Conservation (phyloP, 2,329 filamentous ascomycete species). For the Gremmenia infestans region DNA sequence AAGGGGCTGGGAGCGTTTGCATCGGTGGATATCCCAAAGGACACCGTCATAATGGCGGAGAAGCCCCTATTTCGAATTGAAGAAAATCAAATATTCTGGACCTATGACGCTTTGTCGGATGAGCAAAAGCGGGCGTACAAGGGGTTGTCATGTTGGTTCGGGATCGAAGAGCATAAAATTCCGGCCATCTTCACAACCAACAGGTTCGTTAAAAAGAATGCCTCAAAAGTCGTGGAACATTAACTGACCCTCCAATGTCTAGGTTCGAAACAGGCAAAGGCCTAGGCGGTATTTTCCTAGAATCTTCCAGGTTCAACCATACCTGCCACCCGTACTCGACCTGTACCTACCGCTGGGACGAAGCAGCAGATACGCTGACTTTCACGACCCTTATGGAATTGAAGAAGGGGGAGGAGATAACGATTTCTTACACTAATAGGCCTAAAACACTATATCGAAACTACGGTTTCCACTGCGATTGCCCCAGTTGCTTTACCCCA, state of each 20-base stretch:
- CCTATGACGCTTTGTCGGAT: conserved; percentile 16
- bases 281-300: conserved; percentile 40
- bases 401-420: conserved; percentile 43
- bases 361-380: conserved; percentile 32
- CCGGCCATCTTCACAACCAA: conserved; percentile 29
- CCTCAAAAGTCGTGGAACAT: background rate
- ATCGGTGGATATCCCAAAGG: conserved; percentile 20
- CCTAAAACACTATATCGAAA: conserved; percentile 36
- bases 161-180: conserved; percentile 8
- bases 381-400: conserved; percentile 38
- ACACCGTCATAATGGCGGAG: conserved; percentile 24
- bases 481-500: conserved; percentile 38
- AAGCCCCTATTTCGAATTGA: conserved; percentile 22
- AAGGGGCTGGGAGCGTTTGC: conserved; percentile 30
- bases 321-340: conserved; percentile 43
- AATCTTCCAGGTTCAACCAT: conserved; percentile 55
- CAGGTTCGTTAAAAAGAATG: conserved; percentile 15
- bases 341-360: conserved; percentile 38
- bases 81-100: conserved; percentile 11
- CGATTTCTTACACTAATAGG: conserved; percentile 44
- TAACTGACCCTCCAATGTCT: background rate
- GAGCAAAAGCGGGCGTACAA: conserved; percentile 20
- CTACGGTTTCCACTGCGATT: conserved; percentile 51
- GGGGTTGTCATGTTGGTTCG: conserved; percentile 15
- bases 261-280: conserved; percentile 17